A percentile compares a stretch with the other conserved stretches of the same genome.
phyloP scores from a whole-genome alignment of 2,329 filamentous ascomycete genomes.

The Pseudogymnoascus destructans region DNA sequence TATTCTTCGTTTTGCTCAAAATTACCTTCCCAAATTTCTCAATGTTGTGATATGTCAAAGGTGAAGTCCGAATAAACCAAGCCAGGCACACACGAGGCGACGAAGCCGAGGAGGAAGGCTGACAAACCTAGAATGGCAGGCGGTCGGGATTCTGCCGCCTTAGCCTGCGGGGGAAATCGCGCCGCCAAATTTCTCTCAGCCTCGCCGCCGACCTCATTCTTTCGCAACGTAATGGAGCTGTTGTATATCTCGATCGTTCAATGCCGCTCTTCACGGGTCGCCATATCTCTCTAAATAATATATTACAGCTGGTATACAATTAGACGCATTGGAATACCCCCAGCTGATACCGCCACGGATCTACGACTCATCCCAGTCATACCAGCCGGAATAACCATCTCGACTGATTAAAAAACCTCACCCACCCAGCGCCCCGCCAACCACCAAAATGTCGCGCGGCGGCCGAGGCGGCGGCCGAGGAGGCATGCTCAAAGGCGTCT shows the following conservation, averaged over 20 bases:
- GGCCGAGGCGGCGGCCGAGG: constrained; percentile 14
- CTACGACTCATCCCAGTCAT: not conserved
- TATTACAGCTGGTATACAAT: not conserved
- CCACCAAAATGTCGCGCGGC: constrained; percentile 12
- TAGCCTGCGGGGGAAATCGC: not conserved
- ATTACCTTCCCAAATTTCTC: not conserved
- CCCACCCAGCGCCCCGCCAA: not conserved
- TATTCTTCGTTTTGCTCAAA: not conserved
- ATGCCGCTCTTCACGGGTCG: not conserved
- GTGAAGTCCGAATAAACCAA: not conserved
- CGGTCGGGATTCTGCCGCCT: not conserved
- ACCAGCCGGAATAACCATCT: not conserved
- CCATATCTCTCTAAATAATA: not conserved
- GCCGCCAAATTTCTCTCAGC: constrained; percentile 2
- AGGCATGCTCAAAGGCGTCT: constrained; percentile 22
- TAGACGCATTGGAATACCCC: not conserved
- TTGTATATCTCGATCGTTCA: not conserved
- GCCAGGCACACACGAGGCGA: not conserved
- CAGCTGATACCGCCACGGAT: not conserved
- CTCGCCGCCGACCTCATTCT: not conserved
- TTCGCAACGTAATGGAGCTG: not conserved
- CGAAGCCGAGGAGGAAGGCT: not conserved
- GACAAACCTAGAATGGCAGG: not conserved
- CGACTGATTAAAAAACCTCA: not conserved
- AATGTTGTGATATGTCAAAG: not conserved